Percentiles rank a stretch among this genome's conserved stretches.
Evolutionary conservation across 345 rosid species (phyloP).

Genomic region (Syzygium aromaticum): DNA sequence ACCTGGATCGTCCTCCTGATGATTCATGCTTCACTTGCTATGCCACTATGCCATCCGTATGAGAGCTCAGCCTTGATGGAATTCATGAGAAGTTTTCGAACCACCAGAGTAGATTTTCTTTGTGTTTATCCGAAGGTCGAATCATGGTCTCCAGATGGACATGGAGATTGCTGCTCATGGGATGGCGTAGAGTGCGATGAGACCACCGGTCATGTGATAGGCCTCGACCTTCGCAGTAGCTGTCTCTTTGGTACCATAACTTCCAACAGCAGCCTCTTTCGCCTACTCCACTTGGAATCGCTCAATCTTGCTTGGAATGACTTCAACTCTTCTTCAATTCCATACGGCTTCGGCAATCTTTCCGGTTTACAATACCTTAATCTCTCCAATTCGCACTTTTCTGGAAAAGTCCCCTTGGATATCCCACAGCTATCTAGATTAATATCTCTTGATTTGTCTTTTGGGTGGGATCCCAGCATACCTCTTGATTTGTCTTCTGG

Average conservation of each 20-base stretch:
- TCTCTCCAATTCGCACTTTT: background rate
- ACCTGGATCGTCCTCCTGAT: background rate
- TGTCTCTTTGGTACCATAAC: background rate
- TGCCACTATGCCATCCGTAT: background rate
- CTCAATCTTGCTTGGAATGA: background rate
- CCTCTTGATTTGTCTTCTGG: background rate
- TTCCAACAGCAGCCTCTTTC: background rate
- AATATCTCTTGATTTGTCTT: background rate
- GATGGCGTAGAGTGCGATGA: background rate
- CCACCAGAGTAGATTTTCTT: background rate
- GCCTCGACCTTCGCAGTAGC: fast-evolving
- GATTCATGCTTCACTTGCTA: background rate
- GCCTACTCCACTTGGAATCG: background rate
- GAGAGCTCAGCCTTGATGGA: background rate
- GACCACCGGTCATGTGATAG: background rate
- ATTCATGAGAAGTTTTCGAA: background rate
- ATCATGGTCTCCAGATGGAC: background rate
- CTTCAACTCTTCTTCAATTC: background rate
- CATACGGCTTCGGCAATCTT: background rate
- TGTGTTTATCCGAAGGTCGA: background rate
- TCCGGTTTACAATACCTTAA: background rate
- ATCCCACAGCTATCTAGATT: background rate
- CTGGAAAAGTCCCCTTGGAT: background rate
- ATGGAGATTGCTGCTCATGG: background rate
- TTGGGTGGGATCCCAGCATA: background rate